A percentile compares a stretch with the other conserved stretches of the same genome.
These are phyloP conservation scores for Candida glucosophila DNA, from an alignment of 1,139 yeast species.

Conservation along the genomic window DNA sequence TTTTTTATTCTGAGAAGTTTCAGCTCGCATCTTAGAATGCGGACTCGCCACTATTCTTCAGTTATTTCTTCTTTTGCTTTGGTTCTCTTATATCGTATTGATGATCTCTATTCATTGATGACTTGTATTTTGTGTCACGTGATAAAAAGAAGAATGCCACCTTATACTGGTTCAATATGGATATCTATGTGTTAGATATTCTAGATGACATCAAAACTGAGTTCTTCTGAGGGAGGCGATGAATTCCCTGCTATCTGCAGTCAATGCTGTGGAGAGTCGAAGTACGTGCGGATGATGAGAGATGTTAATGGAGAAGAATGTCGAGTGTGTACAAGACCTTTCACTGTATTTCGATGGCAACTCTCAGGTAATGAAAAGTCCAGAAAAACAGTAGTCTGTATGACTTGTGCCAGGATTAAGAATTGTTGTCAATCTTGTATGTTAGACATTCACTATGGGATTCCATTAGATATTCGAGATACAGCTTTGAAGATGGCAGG, in stretches of 20 bases:
- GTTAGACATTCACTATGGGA: conserved; percentile 70
- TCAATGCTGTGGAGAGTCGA: conserved; percentile 59
- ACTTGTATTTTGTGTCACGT: too few relatives aligned
- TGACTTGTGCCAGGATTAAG: conserved; percentile 67
- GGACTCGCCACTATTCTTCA: too few relatives aligned
- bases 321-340: conserved; percentile 75
- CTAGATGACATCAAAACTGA: not conserved
- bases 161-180: too few relatives aligned
- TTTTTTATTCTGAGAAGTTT: too few relatives aligned
- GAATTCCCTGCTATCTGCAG: conserved; percentile 64
- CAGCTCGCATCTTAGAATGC: too few relatives aligned
- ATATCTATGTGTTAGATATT: too few relatives aligned
- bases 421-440: conserved; percentile 87
- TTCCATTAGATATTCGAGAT: conserved; percentile 73
- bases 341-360: conserved; percentile 73
- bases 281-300: conserved; percentile 61
- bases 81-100: too few relatives aligned
- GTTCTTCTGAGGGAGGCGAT: conserved; percentile 3
- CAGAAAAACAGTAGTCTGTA: conserved; percentile 56
- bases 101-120: too few relatives aligned
- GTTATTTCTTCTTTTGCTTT: too few relatives aligned
- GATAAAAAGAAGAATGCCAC: too few relatives aligned
- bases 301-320: conserved; percentile 73
- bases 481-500: conserved; percentile 75
- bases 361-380: conserved; percentile 27